These are phyloP conservation scores for Cinnamomum chago DNA, from an alignment of 164 flowering plant species.

Conservation along the genomic window DNA sequence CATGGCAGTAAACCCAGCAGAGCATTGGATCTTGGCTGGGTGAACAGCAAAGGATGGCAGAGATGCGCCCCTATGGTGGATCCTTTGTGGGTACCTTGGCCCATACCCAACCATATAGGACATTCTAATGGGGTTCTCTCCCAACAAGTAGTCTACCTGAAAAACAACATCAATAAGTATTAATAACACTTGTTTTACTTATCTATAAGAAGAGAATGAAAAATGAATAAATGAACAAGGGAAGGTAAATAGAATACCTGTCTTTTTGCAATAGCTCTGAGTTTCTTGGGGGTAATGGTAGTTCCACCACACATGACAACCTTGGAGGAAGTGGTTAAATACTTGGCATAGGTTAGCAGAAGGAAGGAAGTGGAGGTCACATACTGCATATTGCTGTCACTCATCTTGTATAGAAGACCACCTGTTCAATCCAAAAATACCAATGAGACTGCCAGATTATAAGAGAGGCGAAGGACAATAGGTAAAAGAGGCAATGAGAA, in stretches of 20 bases:
- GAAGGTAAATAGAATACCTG: constrained; percentile 35
- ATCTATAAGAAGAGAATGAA: not conserved
- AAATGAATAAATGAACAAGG: not conserved
- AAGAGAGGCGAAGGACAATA: not conserved
- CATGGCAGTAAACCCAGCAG: constrained; percentile 50
- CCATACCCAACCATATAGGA: constrained; percentile 97
- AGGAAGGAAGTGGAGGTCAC: constrained; percentile 79
- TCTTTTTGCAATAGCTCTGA: constrained; percentile 57
- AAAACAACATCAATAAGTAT: not conserved
- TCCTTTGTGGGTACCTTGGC: constrained; percentile 59
- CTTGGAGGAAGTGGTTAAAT: constrained; percentile 49
- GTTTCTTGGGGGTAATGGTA: constrained; percentile 44
- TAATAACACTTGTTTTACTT: not conserved
- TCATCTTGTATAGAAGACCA: constrained; percentile 66
- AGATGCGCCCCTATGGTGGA: constrained; percentile 92
- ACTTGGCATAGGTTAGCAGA: constrained; percentile 72
- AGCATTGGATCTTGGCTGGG: constrained; percentile 76
- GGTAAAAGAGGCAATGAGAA: constrained; percentile 8
- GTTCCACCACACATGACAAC: constrained; percentile 63
- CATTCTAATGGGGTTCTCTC: constrained; percentile 81
- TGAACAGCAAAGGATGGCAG: constrained; percentile 62
- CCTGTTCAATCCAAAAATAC: constrained; percentile 29
- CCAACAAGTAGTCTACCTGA: constrained; percentile 85
- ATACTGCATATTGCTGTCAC: constrained; percentile 78
- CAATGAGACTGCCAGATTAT: not conserved